Percentiles rank a stretch among this genome's conserved stretches.
Conservation (phyloP, 78 protist species). For the Dictyostelium capitatum region DNA sequence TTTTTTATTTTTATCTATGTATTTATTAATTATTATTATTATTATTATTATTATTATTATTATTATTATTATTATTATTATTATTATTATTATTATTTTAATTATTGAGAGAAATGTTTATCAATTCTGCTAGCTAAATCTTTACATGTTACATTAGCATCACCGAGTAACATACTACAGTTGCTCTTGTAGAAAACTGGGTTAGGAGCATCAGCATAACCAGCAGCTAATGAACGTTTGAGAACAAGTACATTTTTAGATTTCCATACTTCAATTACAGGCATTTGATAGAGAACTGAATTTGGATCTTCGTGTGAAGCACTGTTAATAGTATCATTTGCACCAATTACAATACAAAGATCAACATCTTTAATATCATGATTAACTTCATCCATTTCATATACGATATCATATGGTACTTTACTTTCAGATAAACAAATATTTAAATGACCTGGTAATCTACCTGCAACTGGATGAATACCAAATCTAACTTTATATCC, state of each 20-base stretch:
- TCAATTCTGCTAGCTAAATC: slow-evolving; percentile 37
- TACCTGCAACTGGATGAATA: slow-evolving; percentile 98
- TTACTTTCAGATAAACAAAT: slow-evolving; percentile 98
- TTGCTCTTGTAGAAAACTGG: slow-evolving; percentile 97
- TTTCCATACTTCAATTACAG: slow-evolving; percentile 96
- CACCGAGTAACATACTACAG: slow-evolving; percentile 97
- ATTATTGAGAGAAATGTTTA: slow-evolving; percentile 1
- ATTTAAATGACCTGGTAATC: slow-evolving; percentile 98
- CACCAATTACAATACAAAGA: slow-evolving; percentile 90
- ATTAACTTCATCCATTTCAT: slow-evolving; percentile 99
- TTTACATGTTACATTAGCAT: slow-evolving; percentile 93
- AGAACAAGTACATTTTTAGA: slow-evolving; percentile 92
- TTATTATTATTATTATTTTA: neutral
- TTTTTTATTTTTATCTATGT: too few species aligned
- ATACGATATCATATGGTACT: slow-evolving; percentile 98
- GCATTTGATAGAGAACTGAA: slow-evolving; percentile 98
- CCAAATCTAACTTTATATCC: slow-evolving; percentile 92
- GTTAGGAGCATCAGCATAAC: slow-evolving; percentile 98
- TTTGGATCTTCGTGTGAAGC: slow-evolving; percentile 98
- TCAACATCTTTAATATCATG: slow-evolving; percentile 90
- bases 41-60: neutral
- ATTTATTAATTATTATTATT: neutral
- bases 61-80: neutral
- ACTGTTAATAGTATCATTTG: slow-evolving; percentile 99
- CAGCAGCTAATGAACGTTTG: slow-evolving; percentile 97